Conservation (phyloP, 2,329 filamentous ascomycete species). For the Fusarium multiceps region DNA sequence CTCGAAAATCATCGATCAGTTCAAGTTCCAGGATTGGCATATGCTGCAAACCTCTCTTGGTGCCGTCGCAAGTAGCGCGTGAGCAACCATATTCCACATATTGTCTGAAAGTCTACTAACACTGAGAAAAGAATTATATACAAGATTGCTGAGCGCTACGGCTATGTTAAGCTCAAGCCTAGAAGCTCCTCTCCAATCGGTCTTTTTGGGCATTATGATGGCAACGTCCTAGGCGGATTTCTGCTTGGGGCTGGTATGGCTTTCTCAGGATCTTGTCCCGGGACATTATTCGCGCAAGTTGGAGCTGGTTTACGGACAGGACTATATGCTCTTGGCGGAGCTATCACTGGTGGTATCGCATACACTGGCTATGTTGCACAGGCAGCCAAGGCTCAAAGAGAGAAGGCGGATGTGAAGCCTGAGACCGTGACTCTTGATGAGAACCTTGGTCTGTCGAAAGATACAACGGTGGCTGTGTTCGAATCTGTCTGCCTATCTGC, state of each 20-base stretch:
- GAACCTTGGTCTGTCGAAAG: slow-evolving; percentile 54
- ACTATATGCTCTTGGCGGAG: slow-evolving; percentile 64
- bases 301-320: slow-evolving; percentile 65
- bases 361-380: slow-evolving; percentile 60
- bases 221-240: slow-evolving; percentile 72
- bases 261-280: slow-evolving; percentile 72
- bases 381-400: slow-evolving; percentile 46
- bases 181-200: slow-evolving; percentile 64
- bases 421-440: slow-evolving; percentile 53
- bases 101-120: not conserved
- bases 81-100: slow-evolving; percentile 46
- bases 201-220: slow-evolving; percentile 67
- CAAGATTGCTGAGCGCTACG: slow-evolving; percentile 56
- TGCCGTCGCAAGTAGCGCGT: slow-evolving; percentile 72
- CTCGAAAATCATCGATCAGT: slow-evolving; percentile 68
- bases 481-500: slow-evolving; percentile 56
- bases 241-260: slow-evolving; percentile 75
- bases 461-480: slow-evolving; percentile 54
- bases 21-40: slow-evolving; percentile 70
- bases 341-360: slow-evolving; percentile 64
- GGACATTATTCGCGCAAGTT: slow-evolving; percentile 71
- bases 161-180: slow-evolving; percentile 58
- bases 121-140: slow-evolving; percentile 55
- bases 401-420: slow-evolving; percentile 42
- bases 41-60: slow-evolving; percentile 74